phyloP scores from a whole-genome alignment of 2,329 filamentous ascomycete species.

The Samsoniella hepiali region DNA sequence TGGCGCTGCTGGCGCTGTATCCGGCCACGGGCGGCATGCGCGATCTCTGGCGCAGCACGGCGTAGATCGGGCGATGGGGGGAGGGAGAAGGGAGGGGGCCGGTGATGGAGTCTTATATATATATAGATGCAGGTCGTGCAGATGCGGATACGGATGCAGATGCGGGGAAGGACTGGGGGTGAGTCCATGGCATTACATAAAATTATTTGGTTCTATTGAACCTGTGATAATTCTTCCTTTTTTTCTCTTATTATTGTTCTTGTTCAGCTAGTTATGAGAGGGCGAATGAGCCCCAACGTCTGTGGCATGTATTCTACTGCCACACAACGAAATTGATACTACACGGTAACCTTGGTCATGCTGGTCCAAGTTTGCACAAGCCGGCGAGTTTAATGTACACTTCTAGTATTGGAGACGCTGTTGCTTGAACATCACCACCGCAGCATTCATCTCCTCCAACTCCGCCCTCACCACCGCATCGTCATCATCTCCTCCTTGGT shows the following conservation, averaged over 20 bases:
- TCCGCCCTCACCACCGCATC: constrained; percentile 59
- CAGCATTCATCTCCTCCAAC: too few relatives aligned
- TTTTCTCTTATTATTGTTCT: not conserved
- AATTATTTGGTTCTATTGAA: not conserved
- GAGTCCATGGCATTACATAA: not conserved
- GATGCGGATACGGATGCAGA: not conserved
- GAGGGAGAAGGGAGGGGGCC: not conserved
- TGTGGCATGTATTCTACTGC: not conserved
- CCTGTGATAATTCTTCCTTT: not conserved
- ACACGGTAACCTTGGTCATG: not conserved
- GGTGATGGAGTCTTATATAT: not conserved
- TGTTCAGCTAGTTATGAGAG: not conserved
- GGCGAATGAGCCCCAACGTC: not conserved
- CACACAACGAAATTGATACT: not conserved
- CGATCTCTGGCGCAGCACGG: constrained; percentile 43
- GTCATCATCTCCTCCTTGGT: constrained; percentile 67
- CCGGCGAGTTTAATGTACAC: too few relatives aligned
- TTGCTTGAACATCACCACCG: too few relatives aligned
- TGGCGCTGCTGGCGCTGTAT: constrained; percentile 43
- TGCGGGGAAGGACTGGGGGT: not conserved
- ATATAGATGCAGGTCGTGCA: not conserved
- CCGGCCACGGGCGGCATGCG: constrained; percentile 45
- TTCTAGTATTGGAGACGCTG: too few relatives aligned
- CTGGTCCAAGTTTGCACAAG: too few relatives aligned
- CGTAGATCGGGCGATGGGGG: constrained; percentile 17